A percentile compares a stretch with the other conserved stretches of the same genome.
These are phyloP conservation scores for Circinella minor DNA, from an alignment of 371 early-diverging fungal species.

Conservation along the genomic window DNA sequence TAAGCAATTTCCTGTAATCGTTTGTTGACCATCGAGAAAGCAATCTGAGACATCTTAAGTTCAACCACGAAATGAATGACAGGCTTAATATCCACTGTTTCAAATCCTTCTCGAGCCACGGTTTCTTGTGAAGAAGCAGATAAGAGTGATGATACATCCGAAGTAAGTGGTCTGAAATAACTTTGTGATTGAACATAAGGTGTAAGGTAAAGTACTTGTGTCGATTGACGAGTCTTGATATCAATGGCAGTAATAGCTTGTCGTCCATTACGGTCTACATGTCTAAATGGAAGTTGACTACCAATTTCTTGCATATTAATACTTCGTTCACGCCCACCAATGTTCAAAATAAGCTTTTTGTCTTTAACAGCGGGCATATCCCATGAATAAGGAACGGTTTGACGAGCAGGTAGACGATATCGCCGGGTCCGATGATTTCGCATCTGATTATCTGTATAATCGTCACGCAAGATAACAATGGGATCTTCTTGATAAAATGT, in stretches of 20 bases:
- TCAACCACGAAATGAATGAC: slow-evolving; percentile 37
- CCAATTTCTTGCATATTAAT: slow-evolving; percentile 93
- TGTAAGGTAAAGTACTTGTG: slow-evolving; percentile 78
- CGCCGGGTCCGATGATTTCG: slow-evolving; percentile 36
- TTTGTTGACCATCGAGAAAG: slow-evolving; percentile 77
- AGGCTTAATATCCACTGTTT: slow-evolving; percentile 51
- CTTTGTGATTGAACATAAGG: slow-evolving; percentile 73
- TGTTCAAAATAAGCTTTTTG: slow-evolving; percentile 77
- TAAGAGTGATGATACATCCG: slow-evolving; percentile 11
- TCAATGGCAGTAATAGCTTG: slow-evolving; percentile 78
- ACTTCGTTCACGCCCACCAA: slow-evolving; percentile 75
- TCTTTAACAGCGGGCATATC: slow-evolving; percentile 83
- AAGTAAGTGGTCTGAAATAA: slow-evolving; percentile 54
- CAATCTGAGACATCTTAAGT: slow-evolving; percentile 63
- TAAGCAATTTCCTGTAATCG: slow-evolving; percentile 73
- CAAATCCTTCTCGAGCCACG: slow-evolving; percentile 59
- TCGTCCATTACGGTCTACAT: slow-evolving; percentile 41
- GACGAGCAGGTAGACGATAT: slow-evolving; percentile 69
- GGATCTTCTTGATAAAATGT: slow-evolving; percentile 79
- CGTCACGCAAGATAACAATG: slow-evolving; percentile 37
- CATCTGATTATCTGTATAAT: slow-evolving; percentile 25
- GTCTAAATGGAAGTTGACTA: slow-evolving; percentile 81
- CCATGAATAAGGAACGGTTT: slow-evolving; percentile 90
- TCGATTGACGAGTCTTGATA: slow-evolving; percentile 82
- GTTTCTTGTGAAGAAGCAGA: slow-evolving; percentile 30